Evolutionary conservation across 2,329 filamentous ascomycete species (phyloP).

Genomic region (Aspergillus viridinutans): DNA sequence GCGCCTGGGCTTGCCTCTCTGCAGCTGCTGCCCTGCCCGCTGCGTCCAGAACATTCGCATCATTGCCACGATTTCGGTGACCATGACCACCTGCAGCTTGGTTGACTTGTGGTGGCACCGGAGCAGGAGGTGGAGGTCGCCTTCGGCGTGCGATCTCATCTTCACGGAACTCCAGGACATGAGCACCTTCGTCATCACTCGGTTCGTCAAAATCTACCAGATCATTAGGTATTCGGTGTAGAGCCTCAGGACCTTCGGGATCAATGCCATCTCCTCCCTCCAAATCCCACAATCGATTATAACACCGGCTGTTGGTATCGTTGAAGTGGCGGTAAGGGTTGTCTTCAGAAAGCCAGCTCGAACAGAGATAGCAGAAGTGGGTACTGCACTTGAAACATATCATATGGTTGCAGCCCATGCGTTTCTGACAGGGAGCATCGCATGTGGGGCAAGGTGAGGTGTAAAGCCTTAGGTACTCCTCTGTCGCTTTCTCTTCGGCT

Average conservation of each 20-base stretch:
- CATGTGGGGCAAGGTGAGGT: constrained; percentile 90
- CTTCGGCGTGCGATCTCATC: constrained; percentile 23
- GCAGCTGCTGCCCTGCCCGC: constrained; percentile 35
- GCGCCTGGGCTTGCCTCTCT: constrained; percentile 37
- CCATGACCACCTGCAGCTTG: constrained; percentile 22
- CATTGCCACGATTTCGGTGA: constrained; percentile 23
- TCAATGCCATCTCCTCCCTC: constrained; percentile 68
- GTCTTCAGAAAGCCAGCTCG: constrained; percentile 71
- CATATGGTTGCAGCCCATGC: constrained; percentile 95
- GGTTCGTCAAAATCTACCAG: constrained; percentile 36
- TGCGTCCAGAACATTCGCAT: constrained; percentile 25
- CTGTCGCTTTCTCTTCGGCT: constrained; percentile 78
- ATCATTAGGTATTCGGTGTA: constrained; percentile 38
- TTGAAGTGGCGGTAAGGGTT: constrained; percentile 94
- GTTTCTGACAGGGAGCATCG: constrained; percentile 79
- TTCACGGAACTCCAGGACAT: constrained; percentile 21
- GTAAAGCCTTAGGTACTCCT: constrained; percentile 76
- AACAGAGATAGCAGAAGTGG: constrained; percentile 94
- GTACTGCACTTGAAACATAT: constrained; percentile 82
- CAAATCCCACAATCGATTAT: constrained; percentile 83
- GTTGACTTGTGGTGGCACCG: constrained; percentile 34
- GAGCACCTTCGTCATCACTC: constrained; percentile 27
- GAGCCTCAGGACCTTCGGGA: constrained; percentile 37
- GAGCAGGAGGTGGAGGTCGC: constrained; percentile 38
- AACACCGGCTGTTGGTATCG: constrained; percentile 64